Base-by-base conservation (phyloP, 164 flowering plant genomes). In the Warburgia ugandensis region DNA sequence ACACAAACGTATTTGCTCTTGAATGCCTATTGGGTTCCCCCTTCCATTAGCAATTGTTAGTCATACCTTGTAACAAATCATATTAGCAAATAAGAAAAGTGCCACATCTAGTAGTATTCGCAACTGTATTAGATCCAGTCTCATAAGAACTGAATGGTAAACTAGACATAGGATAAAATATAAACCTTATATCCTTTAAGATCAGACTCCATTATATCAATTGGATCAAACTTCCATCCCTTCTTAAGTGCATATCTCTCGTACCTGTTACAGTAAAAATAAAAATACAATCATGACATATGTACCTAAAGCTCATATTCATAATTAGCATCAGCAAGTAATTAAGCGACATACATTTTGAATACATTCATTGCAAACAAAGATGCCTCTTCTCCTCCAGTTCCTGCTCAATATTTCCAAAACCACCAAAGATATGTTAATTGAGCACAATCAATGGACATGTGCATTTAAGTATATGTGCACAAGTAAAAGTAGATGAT, bases 311-410 rank as follows among this genome's bases (percentile, higher is more conserved):
- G n/a, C n/a, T n/a, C n/a, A n/a, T n/a, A n/a, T n/a, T n/a, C n/a
- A n/a, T n/a, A n/a, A n/a, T n/a, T n/a, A n/a, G n/a, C n/a, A n/a
- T n/a, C n/a, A n/a, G n/a, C 17, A 23, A 17, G 45, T 20, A 17
- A 8, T 38, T n/a, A 17, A 7, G 45, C 22, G 41, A 41, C 77
- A 50, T 73, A 88, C 99, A 92, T 92, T 74, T 72, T 88, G 63
- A 92, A 92, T 29, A 86, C 63, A 54, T 88, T 94, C 94, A 92
- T 78, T 19, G 96, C 96, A 74, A 92, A 88, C 60, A 92, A 67
- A 67, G 98, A 92, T 60, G 98, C 98, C 59, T 92, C 98, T 51
- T 92, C 98, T n/a, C 98, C 98, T 60, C 98, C 96, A 38, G 91
- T 80, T 32, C 96, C 98, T 87, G 76, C 48, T 29, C 35, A 55